phyloP scores from a whole-genome alignment of 148 eudicot species.

The Silene latifolia region DNA sequence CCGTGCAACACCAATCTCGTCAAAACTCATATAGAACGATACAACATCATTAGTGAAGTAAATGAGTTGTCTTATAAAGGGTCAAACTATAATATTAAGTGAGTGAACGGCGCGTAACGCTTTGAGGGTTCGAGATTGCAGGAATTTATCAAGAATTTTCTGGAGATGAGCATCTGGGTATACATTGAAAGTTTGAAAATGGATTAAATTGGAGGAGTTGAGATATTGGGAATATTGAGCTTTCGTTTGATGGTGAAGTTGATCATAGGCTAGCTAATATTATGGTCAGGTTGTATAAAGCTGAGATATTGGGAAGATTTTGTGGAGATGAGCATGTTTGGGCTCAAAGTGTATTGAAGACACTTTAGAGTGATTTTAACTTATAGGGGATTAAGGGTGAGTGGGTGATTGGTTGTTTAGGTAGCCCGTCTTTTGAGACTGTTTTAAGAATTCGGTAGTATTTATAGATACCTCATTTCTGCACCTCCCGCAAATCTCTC shows the following conservation, averaged over 20 bases:
- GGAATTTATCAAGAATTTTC: conserved; percentile 32
- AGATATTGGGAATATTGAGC: not conserved
- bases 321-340: too few species aligned
- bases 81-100: conserved; percentile 39
- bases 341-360: too few species aligned
- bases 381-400: too few species aligned
- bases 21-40: too few species aligned
- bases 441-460: too few species aligned
- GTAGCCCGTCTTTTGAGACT: too few species aligned
- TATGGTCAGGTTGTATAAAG: too few species aligned
- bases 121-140: conserved; percentile 33
- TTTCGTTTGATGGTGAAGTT: not conserved
- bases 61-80: conserved; percentile 43
- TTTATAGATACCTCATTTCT: too few species aligned
- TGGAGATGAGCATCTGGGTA: conserved; percentile 31
- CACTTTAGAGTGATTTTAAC: too few species aligned
- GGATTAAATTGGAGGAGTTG: not conserved
- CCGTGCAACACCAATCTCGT: conserved; percentile 37
- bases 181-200: conserved; percentile 11
- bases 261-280: conserved; percentile 3
- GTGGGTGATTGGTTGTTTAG: too few species aligned
- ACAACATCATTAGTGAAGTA: conserved; percentile 52
- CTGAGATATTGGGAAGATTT: too few species aligned
- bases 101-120: conserved; percentile 51
- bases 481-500: too few species aligned